Evolutionary conservation across 139 green algal genomes (phyloP), one percentile per base, ranked within the genome.

Genomic region (Helicosporidium sp.): DNA sequence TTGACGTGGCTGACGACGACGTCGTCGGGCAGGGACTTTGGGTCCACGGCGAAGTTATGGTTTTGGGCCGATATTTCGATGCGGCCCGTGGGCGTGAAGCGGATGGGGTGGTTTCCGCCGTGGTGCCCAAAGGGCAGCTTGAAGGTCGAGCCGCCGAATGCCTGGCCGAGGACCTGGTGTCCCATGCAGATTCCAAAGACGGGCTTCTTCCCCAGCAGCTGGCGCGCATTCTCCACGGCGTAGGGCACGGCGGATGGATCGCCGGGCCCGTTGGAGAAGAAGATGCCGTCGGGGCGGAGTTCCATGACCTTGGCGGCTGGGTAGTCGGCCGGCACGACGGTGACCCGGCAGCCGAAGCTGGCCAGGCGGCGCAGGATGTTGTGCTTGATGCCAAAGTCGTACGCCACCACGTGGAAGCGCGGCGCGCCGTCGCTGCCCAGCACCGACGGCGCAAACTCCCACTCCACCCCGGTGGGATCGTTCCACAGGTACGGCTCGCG

Each of bases 111-210:
- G 79, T 98, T 98, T 51, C 87, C 89, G 46, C 89, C 89, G 56
- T 98, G 89, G 77, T 98, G 89, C 1, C 89, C 89, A 61, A 98
- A 98, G 62, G 92, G 92, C 26, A 98, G 74, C 75, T 98, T 98
- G 78, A 95, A 98, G 25, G 89, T 98, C 46, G 64, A 79, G 49
- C 75, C 83, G 33, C 89, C 89, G 51, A 96, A 81, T 6, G 89
- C 89, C 66, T 96, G 86, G 19, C 89, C 89, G 52, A 96, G 60
- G 31, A 52, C 67, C 69, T 98, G 89, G 72, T 98, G 89, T 1
- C 89, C 89, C 89, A 98, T 98, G 82, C 89, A 98, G 63, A 98
- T 98, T 58, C 89, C 89, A 68, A 98, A 95, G 52, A 92, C 74
- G 7, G 89, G 89, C 68, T 89, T 83, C 77, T 95, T 77, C 46